Base-by-base conservation (phyloP, 2,329 filamentous ascomycete genomes). In the Hymenoscyphus fraxineus region DNA sequence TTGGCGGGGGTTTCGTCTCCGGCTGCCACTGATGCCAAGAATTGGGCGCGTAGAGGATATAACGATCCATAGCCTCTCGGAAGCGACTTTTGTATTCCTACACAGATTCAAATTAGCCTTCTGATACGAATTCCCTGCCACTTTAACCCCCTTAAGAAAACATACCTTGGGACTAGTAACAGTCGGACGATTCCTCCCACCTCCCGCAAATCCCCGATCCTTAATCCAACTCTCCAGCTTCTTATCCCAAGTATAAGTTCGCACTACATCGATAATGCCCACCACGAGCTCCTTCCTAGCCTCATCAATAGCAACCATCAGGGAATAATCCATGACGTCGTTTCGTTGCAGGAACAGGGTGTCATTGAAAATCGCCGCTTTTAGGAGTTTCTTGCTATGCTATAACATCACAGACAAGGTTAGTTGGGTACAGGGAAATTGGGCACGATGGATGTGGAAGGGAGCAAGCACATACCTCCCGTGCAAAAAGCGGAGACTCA, bases 151-250 rank as follows among this genome's bases (percentile, higher is more conserved):
- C 27, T 27, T 27, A 3, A 27, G 27, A 27, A 51, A 51, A 22
- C 41, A 56, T 67, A 98, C 95, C 79, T 95, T 96, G 1, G 95
- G 96, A 77, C 91, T 96, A 12, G 95, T 99, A 60, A 99, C 95
- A 0, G 95, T 99, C 9, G 96, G 96, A 67, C 92, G 85, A 73
- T 96, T 91, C 64, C 90, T 87, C 38, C 88, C 88, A 64, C 88
- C 87, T 6, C 88, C 87, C 0, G 86, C 90, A 72, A 93, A 92
- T 0, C 91, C 95, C 47, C 94, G 90, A 74, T 98, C 93, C 78
- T 99, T 99, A 83, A 99, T 97, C 95, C 95, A 99, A 62, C 90
- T 95, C 80, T 99, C 95, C n/a, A 99, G 85, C 76, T 97, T 97
- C 83, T 99, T 99, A 80, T 99, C 95, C 93, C 95, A 99, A 0